Evolutionary conservation across 192 early-diverging fungal genomes (phyloP).

Genomic region (Umbelopsis ramanniana): DNA sequence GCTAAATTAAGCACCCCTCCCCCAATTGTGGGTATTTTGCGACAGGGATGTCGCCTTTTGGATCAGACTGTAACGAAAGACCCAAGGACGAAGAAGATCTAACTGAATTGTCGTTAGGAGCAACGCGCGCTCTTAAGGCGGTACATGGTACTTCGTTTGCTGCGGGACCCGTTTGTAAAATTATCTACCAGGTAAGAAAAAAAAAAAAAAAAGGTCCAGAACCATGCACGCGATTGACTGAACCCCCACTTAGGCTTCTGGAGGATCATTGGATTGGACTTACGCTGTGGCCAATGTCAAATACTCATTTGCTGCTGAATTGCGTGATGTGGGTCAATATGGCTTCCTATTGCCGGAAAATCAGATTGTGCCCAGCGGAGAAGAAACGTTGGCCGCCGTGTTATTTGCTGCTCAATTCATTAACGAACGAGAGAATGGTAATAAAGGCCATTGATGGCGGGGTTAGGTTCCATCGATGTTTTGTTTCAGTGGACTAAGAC

Average conservation of each 20-base stretch:
- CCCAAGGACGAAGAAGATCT: slow-evolving; percentile 52
- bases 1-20: neutral
- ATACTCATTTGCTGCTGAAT: slow-evolving; percentile 62
- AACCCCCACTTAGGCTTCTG: slow-evolving; percentile 39
- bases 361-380: slow-evolving; percentile 54
- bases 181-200: slow-evolving; percentile 54
- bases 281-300: slow-evolving; percentile 58
- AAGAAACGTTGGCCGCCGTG: slow-evolving; percentile 47
- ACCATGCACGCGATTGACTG: too few species aligned
- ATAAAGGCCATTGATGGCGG: slow-evolving; percentile 15
- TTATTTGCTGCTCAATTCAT: slow-evolving; percentile 45
- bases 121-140: slow-evolving; percentile 56
- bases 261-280: slow-evolving; percentile 62
- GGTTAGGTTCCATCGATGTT: too few species aligned
- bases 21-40: neutral
- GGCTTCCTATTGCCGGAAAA: slow-evolving; percentile 63
- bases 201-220: too few species aligned
- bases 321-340: slow-evolving; percentile 57
- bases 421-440: slow-evolving; percentile 44
- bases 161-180: slow-evolving; percentile 62
- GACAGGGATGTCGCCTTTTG: slow-evolving; percentile 63
- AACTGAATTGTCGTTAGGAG: slow-evolving; percentile 44
- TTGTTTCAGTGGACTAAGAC: neutral
- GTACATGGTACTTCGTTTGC: slow-evolving; percentile 64
- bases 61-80: slow-evolving; percentile 55